Evolutionary conservation across 345 rosid species (phyloP).

Genomic region (Brassica rapa): DNA sequence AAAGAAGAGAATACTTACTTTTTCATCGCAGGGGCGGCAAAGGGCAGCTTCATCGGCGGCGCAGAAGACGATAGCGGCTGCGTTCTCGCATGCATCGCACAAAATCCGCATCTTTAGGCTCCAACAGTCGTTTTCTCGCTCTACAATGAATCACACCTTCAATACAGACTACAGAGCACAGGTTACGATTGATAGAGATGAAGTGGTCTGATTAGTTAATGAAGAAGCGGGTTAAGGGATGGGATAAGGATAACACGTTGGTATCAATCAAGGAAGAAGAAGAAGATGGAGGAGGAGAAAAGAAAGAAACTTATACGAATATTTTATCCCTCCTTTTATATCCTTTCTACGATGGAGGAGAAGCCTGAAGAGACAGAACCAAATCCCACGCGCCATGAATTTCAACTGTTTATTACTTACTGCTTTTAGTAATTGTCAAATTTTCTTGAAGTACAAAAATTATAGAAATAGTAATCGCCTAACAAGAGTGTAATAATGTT

Average conservation of each 20-base stretch:
- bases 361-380: background rate
- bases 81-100: constrained; percentile 73
- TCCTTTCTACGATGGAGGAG: constrained; percentile 5
- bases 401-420: background rate
- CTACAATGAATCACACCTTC: constrained; percentile 24
- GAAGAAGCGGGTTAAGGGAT: constrained; percentile 15
- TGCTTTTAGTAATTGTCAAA: constrained; percentile 7
- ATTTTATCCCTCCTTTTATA: background rate
- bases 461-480: background rate
- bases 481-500: background rate
- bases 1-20: constrained; percentile 51
- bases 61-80: constrained; percentile 81
- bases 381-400: constrained; percentile 27
- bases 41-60: constrained; percentile 93
- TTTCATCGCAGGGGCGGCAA: constrained; percentile 79
- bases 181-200: constrained; percentile 16
- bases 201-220: constrained; percentile 5
- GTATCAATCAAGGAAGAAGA: constrained; percentile 18
- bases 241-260: constrained; percentile 20
- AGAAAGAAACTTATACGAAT: background rate
- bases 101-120: constrained; percentile 59
- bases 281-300: background rate
- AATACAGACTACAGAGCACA: constrained; percentile 1
- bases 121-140: constrained; percentile 3
- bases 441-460: background rate